These are phyloP conservation scores for Verticillium albo-atrum DNA, from an alignment of 2,329 filamentous ascomycete species.

Conservation along the genomic window DNA sequence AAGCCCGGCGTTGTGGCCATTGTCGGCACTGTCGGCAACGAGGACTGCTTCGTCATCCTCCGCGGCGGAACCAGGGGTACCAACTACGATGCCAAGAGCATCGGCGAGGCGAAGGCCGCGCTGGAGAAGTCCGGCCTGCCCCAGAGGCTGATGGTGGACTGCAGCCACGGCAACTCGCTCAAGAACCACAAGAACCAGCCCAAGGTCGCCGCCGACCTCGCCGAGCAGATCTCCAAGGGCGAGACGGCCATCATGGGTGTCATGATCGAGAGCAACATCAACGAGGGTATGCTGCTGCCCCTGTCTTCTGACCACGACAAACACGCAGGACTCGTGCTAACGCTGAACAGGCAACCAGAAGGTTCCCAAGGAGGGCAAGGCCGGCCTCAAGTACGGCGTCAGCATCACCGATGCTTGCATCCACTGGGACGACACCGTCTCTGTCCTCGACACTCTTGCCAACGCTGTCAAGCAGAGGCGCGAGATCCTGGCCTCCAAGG, in stretches of 20 bases:
- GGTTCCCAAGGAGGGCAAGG: constrained; percentile 80
- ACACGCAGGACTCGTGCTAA: constrained; percentile 16
- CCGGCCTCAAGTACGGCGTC: constrained; percentile 84
- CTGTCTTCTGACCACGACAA: too few relatives aligned
- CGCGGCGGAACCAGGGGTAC: constrained; percentile 89
- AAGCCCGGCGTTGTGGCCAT: constrained; percentile 95
- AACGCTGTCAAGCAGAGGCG: constrained; percentile 73
- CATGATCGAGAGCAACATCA: constrained; percentile 98
- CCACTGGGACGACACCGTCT: constrained; percentile 84
- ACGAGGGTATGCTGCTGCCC: constrained; percentile 64
- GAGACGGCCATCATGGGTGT: constrained; percentile 91
- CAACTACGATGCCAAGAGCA: constrained; percentile 85
- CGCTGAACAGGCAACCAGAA: constrained; percentile 71
- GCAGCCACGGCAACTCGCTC: constrained; percentile 91
- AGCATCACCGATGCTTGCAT: constrained; percentile 98
- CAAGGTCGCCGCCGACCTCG: constrained; percentile 78
- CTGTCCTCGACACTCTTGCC: constrained; percentile 72
- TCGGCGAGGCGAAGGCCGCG: constrained; percentile 76
- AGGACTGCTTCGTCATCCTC: constrained; percentile 95
- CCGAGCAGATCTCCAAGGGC: constrained; percentile 78
- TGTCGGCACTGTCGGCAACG: constrained; percentile 89
- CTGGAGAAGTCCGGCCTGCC: constrained; percentile 69
- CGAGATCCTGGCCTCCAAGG: constrained; percentile 26
- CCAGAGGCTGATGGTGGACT: constrained; percentile 91
- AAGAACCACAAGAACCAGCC: constrained; percentile 98